Base-by-base conservation (phyloP, 352 stramenopile genomes). In the Thalassiosira mediterranea region DNA sequence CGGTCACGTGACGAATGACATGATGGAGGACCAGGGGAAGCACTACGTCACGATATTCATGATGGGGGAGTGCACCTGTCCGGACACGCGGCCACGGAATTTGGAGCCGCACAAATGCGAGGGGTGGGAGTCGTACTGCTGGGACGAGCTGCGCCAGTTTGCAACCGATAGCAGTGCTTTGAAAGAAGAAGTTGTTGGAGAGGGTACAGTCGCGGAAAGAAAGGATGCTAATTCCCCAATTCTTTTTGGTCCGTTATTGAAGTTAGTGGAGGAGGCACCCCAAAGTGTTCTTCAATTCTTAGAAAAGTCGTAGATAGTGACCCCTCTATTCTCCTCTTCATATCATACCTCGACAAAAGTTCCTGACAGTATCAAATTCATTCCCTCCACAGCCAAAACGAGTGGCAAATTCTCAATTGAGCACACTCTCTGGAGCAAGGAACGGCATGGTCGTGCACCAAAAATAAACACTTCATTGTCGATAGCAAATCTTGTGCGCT, bases 31-130 rank as follows among this genome's bases (percentile, higher is more conserved):
- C 0, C 72, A 90, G 59, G 34, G 63, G 15, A 93, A 91, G 62
- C 88, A 93, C 61, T 91, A 93, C 47, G 72, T 93, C 3, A 93
- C 85, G 19, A 86, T 93, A 60, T 91, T 93, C 61, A 90, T 93
- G 79, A 79, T 85, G 70, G 79, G 25, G 10, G 63, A 81, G 47
- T 76, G 63, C 65, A 49, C 47, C 0, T 42, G 53, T 49, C 23
- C 25, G n/a, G 28, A 57, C 13, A 42, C 42, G 44, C n/a, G 28
- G 38, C 70, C 63, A 0, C 25, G 72, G 21, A 91, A 87, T 64
- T 71, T 86, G 60, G 88, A 93, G 74, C 88, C 85, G 0, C 28
- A 91, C 17, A 93, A 93, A 76, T 93, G 88, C 74, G 37, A 85
- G 67, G 88, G 88, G 32, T 93, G 88, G 88, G 48, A 90, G 23